Conservation (phyloP, 2,329 filamentous ascomycete species). For the Aureobasidium sp. region DNA sequence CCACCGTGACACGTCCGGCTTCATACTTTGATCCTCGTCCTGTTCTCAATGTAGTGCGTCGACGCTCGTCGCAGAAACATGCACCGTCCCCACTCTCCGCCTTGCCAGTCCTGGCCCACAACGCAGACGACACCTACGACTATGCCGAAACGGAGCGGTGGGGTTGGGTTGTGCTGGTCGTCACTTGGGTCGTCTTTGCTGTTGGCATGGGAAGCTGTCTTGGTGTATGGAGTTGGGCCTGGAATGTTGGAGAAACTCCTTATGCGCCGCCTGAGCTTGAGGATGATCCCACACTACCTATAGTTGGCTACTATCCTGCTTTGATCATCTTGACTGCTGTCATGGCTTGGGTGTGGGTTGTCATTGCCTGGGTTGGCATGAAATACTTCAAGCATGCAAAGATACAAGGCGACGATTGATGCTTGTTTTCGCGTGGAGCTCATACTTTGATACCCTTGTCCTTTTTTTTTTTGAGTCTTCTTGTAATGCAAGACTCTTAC, state of each 20-base stretch:
- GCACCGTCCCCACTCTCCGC: constrained; percentile 15
- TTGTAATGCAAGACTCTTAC: neutral
- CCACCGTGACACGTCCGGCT: constrained; percentile 17
- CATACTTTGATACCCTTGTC: neutral
- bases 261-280: constrained; percentile 93
- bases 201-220: constrained; percentile 94
- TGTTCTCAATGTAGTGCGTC: constrained; percentile 14
- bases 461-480: neutral
- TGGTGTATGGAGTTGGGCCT: constrained; percentile 96
- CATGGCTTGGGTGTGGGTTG: constrained; percentile 99
- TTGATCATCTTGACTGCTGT: constrained; percentile 87
- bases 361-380: constrained; percentile 97
- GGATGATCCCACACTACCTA: constrained; percentile 88
- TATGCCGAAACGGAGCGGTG: constrained; percentile 96
- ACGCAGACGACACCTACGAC: constrained; percentile 60
- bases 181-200: constrained; percentile 94
- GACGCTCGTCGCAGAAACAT: constrained; percentile 14
- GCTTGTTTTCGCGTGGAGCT: neutral
- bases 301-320: constrained; percentile 94
- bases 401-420: constrained; percentile 52
- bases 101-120: constrained; percentile 17
- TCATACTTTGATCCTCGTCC: constrained; percentile 22
- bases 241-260: constrained; percentile 94
- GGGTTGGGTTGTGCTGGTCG: constrained; percentile 87
- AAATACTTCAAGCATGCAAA: constrained; percentile 98